These are phyloP conservation scores for Melaleuca alternifolia DNA, from an alignment of 345 rosid genomes.

Conservation along the genomic window DNA sequence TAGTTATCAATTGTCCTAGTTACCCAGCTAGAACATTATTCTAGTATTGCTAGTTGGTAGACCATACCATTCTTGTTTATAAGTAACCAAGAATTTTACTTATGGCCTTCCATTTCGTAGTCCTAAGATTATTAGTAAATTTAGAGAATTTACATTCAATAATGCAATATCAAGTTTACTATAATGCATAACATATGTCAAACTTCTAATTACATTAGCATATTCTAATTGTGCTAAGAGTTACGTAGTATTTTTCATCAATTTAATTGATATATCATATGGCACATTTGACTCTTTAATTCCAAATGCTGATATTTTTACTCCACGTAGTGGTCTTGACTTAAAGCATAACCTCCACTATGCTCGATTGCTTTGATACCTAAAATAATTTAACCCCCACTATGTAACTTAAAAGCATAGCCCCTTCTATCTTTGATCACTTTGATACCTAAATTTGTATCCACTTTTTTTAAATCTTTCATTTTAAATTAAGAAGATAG, in stretches of 20 bases:
- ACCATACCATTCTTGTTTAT: accelerated
- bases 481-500: no score
- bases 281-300: background rate
- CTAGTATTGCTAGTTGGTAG: no score
- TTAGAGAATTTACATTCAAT: background rate
- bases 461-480: no score
- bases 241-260: background rate
- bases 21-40: no score
- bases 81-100: no score
- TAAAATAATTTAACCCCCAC: no score
- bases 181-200: background rate
- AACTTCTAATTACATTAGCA: background rate
- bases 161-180: no score
- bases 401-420: no score
- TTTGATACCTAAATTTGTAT: no score
- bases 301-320: background rate
- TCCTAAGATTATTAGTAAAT: background rate
- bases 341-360: background rate
- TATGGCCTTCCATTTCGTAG: background rate
- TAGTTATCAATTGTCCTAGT: no score
- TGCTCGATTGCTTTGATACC: background rate
- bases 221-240: no score
- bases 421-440: no score
- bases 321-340: background rate
- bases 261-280: background rate